Conservation (phyloP, 192 early-diverging fungal genomes). For the Martensiomyces pterosporus region DNA sequence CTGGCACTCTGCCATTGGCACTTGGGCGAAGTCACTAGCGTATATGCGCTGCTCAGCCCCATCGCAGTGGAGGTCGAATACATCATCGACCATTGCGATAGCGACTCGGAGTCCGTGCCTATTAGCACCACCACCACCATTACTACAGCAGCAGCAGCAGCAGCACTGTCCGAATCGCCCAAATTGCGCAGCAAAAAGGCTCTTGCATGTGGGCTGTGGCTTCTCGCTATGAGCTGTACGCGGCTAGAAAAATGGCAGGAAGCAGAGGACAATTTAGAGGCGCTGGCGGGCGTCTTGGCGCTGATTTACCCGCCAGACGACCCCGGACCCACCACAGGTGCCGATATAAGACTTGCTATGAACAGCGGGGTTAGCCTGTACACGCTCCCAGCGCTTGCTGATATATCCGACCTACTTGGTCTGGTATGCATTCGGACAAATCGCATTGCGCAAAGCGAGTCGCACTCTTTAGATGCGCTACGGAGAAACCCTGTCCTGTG, state of each 20-base stretch:
- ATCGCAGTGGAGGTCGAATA: constrained; percentile 28
- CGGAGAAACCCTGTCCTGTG: constrained; percentile 44
- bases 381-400: constrained; percentile 22
- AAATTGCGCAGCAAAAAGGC: constrained; percentile 26
- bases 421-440: constrained; percentile 44
- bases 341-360: constrained; percentile 10
- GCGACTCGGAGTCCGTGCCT: background rate
- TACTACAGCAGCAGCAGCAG: background rate
- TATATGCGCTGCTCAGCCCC: constrained; percentile 24
- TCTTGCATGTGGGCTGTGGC: constrained; percentile 42
- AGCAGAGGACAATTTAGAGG: constrained; percentile 40
- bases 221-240: constrained; percentile 38
- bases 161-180: constrained; percentile 5
- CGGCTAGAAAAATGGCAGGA: constrained; percentile 51
- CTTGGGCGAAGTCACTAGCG: constrained; percentile 35
- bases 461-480: constrained; percentile 30
- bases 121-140: background rate
- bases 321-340: constrained; percentile 9
- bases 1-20: constrained; percentile 50
- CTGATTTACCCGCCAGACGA: constrained; percentile 23
- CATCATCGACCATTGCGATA: constrained; percentile 17
- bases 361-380: constrained; percentile 11
- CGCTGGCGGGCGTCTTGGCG: constrained; percentile 12
- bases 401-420: constrained; percentile 39
- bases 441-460: constrained; percentile 31